These are phyloP conservation scores for Oehlia diaphana DNA, from an alignment of 192 early-diverging fungal genomes.

Conservation along the genomic window DNA sequence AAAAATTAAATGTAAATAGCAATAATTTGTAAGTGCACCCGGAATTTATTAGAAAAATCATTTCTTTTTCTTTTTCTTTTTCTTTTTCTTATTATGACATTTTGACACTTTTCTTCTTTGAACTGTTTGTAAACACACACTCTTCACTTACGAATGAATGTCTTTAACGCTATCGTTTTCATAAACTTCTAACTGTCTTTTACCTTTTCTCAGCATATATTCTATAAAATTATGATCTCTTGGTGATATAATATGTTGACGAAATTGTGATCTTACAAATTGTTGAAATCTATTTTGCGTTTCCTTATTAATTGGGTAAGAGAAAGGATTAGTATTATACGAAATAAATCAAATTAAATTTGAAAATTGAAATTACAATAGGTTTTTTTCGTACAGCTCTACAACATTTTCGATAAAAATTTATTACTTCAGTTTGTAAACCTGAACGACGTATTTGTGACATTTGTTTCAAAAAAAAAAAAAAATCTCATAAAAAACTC, in stretches of 20 bases:
- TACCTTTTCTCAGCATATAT: constrained; percentile 25
- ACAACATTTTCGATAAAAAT: constrained; percentile 64
- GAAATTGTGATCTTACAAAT: constrained; percentile 25
- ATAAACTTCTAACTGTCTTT: constrained; percentile 29
- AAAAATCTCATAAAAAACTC: too few species aligned
- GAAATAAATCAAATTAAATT: not conserved
- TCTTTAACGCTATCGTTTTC: constrained; percentile 19
- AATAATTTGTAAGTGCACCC: too few species aligned
- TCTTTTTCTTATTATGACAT: too few species aligned
- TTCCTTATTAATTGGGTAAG: constrained; percentile 1
- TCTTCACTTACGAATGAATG: not conserved
- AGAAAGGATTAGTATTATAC: not conserved
- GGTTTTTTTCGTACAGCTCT: constrained; percentile 58
- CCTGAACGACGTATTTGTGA: constrained; percentile 45
- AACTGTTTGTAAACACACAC: too few species aligned
- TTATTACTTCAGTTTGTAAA: constrained; percentile 59
- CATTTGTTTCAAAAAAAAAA: not conserved
- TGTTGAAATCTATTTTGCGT: constrained; percentile 10
- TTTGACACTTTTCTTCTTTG: too few species aligned
- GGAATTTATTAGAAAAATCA: too few species aligned
- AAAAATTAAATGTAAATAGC: too few species aligned
- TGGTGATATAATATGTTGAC: constrained; percentile 5
- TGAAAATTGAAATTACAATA: constrained; percentile 37
- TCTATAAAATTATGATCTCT: constrained; percentile 29
- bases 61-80: too few species aligned